Evolutionary conservation across 169 alveolate genomes (phyloP).

Genomic region (Eimeria necatrix): DNA sequence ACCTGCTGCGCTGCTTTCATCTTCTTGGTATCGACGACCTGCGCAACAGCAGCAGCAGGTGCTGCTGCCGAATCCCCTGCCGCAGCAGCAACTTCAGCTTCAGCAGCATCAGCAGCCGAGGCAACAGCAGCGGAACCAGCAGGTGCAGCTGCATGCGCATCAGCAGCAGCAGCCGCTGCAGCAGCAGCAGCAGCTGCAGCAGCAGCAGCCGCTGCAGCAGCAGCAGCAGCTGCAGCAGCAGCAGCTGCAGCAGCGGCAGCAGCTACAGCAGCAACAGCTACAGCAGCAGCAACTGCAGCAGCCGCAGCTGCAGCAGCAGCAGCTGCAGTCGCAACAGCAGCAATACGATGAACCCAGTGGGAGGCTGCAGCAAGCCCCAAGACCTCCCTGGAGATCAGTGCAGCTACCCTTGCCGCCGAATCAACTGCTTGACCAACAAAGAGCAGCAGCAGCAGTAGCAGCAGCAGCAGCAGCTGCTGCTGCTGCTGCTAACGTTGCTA

Average conservation of each 20-base stretch:
- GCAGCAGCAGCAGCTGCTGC: slow-evolving; percentile 4
- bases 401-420: background rate
- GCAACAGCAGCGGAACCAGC: slow-evolving; percentile 3
- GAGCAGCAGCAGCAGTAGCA: slow-evolving; percentile 8
- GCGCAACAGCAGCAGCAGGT: background rate
- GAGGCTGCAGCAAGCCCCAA: background rate
- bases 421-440: too few species aligned
- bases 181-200: background rate
- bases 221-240: background rate
- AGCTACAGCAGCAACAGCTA: slow-evolving; percentile 15
- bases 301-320: too few species aligned
- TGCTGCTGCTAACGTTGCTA: background rate
- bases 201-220: background rate
- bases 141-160: background rate
- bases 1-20: background rate
- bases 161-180: slow-evolving; percentile 9
- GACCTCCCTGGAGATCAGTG: background rate
- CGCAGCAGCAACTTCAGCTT: background rate
- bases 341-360: background rate
- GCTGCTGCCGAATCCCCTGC: background rate
- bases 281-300: too few species aligned
- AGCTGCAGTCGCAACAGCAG: too few species aligned
- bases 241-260: background rate
- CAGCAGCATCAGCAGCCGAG: slow-evolving; percentile 2
- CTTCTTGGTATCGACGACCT: background rate